phyloP scores from a whole-genome alignment of 148 eudicot species.

The Rhododendron vialii region DNA sequence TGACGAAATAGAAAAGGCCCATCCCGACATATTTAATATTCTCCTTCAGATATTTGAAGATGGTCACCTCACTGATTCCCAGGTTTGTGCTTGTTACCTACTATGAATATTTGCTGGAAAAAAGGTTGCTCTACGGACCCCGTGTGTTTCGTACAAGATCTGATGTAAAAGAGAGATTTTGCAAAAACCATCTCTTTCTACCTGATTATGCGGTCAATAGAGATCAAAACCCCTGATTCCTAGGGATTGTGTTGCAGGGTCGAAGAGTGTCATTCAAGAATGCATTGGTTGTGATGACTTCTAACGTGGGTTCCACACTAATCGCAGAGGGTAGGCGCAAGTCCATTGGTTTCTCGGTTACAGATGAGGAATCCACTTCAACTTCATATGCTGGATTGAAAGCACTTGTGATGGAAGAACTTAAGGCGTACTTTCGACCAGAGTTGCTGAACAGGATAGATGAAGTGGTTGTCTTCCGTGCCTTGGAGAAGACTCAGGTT shows the following conservation, averaged over 20 bases:
- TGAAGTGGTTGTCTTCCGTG: slow-evolving; percentile 55
- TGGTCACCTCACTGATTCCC: slow-evolving; percentile 65
- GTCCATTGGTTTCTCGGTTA: slow-evolving; percentile 36
- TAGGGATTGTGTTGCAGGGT: slow-evolving; percentile 29
- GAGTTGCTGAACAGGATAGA: slow-evolving; percentile 58
- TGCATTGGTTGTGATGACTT: slow-evolving; percentile 56
- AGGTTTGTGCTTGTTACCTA: slow-evolving; percentile 29
- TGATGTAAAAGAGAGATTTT: background rate
- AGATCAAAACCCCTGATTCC: background rate
- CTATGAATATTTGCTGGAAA: background rate
- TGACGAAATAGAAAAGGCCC: slow-evolving; percentile 65
- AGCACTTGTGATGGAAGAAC: slow-evolving; percentile 49
- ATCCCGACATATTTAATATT: slow-evolving; percentile 56
- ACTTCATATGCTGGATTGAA: slow-evolving; percentile 51
- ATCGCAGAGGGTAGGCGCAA: slow-evolving; percentile 46
- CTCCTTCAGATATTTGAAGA: slow-evolving; percentile 59
- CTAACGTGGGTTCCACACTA: slow-evolving; percentile 51
- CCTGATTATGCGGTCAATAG: background rate
- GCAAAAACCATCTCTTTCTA: background rate
- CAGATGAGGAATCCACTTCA: slow-evolving; percentile 22
- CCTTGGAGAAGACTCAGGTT: slow-evolving; percentile 56
- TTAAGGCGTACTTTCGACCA: slow-evolving; percentile 53
- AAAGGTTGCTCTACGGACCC: background rate
- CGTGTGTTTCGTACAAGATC: background rate
- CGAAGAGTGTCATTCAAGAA: slow-evolving; percentile 59